Evolutionary conservation across 345 rosid genomes (phyloP), one percentile per base, ranked within the genome.

Genomic region (Excoecaria cochinchinensis): DNA sequence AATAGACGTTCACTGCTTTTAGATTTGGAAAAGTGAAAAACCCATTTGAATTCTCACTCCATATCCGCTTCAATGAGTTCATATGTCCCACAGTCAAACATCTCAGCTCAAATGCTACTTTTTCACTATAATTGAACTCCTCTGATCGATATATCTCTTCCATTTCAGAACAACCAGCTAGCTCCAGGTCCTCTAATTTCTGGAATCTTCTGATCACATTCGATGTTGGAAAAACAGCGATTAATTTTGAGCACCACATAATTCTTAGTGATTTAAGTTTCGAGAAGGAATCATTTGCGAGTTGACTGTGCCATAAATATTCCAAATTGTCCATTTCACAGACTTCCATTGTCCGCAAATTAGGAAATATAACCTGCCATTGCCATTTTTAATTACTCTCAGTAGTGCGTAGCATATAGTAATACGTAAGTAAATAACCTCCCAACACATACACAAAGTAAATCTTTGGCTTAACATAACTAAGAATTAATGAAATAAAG

Each of bases 121-220:
- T 42, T 6, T 22, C 48, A 21, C 21, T 15, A 5, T 4, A 52
- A 22, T 24, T n/a, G n/a, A 31, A 5, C 62, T 25, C 47, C 7
- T 44, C 48, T 3, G 22, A 6, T 42, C 52, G 74, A 68, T 67
- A 78, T 74, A 67, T 42, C 24, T 58, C 66, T 68, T 73, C n/a
- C 5, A 73, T 1, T 13, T 55, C 40, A 62, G 4, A 13, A 25
- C 81, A 73, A 21, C 1, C 0, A 0, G 0, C 0, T 8, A 78
- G 19, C 11, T 2, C 0, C 21, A 78, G 39, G 1, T 8, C 9
- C 31, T 72, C 72, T 19, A 78, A 13, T 6, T n/a, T 60, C 62
- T 19, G 11, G 0, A 78, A 56, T 44, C 46, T 60, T 47, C 4
- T 40, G 4, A 24, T 19, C 17, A 67, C 31, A 31, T 19, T 51